Base-by-base conservation (phyloP, 805 yeast genomes). In the Teunomyces panamensis region DNA sequence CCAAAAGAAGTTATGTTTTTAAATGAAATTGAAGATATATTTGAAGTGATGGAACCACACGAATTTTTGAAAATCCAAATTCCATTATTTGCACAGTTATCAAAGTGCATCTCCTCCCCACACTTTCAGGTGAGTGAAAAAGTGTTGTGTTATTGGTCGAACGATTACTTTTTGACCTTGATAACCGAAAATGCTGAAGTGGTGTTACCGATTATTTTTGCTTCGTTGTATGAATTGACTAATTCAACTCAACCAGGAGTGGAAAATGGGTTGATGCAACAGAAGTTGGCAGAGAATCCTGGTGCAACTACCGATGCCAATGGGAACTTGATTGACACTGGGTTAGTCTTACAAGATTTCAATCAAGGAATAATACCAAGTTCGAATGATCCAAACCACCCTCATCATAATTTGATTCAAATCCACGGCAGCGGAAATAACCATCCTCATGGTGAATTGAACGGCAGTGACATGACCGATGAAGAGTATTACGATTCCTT, bases 91-190 rank as follows among this genome's bases (percentile, higher is more conserved):
- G 95, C 92, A 28, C 99, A 94, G 69, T 77, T 94, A 54, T 87
- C 96, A 44, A 89, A 87, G 67, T 92, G 98, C 70, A 91, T 94
- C 34, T 80, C 96, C 26, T 87, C 96, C 1, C 89, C 96, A 26
- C 98, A 94, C 71, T 95, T 94, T 75, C 99, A 94, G 75, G 97
- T 94, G 24, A 87, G 95, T 49, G 99, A 94, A 69, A 89, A 95
- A 57, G 97, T 94, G 2, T 78, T 94, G 50, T 87, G 91, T 63
- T 89, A 83, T 67, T 94, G 97, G 94, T 87, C 89, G 59, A 92
- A 92, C 66, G 98, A 94, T 62, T 91, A 89, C 69, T 91, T 94
- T 65, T 80, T 91, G 54, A 86, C 90, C 36, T 71, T 92, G 57
- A 90, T 94, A 43, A 89, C 95, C 16, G 98, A 94, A 60, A 87